These are phyloP conservation scores for Fusarium avenaceum DNA, from an alignment of 2,329 filamentous ascomycete genomes.

Conservation along the genomic window DNA sequence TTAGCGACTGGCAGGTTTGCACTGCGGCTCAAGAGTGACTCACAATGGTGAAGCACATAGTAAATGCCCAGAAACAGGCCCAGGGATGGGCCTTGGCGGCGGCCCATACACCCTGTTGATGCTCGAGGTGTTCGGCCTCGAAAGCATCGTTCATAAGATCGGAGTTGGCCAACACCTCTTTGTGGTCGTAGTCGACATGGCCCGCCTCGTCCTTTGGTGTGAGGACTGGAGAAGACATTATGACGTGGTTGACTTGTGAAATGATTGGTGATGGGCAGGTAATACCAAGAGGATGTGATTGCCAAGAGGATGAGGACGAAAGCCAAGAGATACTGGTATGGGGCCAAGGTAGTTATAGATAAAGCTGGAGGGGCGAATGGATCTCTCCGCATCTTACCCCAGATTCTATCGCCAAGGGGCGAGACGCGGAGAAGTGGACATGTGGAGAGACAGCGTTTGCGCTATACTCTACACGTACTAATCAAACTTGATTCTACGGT, in stretches of 20 bases:
- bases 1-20: constrained; percentile 7
- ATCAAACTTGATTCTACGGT: constrained; percentile 15
- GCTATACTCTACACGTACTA: not conserved
- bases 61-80: constrained; percentile 63
- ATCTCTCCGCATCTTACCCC: constrained; percentile 6
- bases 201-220: constrained; percentile 23
- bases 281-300: not conserved
- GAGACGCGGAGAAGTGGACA: constrained; percentile 6
- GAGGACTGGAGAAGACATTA: constrained; percentile 13
- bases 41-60: constrained; percentile 65
- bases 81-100: constrained; percentile 58
- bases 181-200: constrained; percentile 32
- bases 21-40: constrained; percentile 34
- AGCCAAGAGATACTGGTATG: not conserved
- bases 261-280: not conserved
- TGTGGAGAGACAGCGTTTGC: constrained; percentile 1
- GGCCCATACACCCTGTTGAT: constrained; percentile 56
- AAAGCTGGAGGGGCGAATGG: not conserved
- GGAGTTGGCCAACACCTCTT: constrained; percentile 29
- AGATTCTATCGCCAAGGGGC: not conserved
- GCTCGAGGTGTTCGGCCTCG: constrained; percentile 58
- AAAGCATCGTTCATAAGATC: constrained; percentile 44
- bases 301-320: not conserved
- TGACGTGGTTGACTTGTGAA: not conserved
- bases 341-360: constrained; percentile 18